These are phyloP conservation scores for Pichia exigua DNA, from an alignment of 805 yeast genomes.

Conservation along the genomic window DNA sequence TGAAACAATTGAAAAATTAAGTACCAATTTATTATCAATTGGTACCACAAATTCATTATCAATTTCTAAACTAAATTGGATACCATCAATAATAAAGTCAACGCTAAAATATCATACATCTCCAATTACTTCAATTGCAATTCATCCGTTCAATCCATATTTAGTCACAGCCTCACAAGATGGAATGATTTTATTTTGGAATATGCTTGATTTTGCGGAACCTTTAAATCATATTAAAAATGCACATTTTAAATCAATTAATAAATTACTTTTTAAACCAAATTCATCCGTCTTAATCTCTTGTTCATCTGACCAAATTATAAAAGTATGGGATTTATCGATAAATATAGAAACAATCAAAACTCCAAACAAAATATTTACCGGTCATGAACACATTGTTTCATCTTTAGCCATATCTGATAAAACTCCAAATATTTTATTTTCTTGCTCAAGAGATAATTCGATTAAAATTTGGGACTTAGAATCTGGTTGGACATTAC, in stretches of 20 bases:
- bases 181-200: slow-evolving; percentile 71
- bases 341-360: slow-evolving; percentile 4
- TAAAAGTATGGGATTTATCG: slow-evolving; percentile 64
- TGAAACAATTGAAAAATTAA: slow-evolving; percentile 9
- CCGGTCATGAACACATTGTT: slow-evolving; percentile 86
- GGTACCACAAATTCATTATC: background rate
- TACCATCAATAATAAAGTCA: slow-evolving; percentile 44
- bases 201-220: slow-evolving; percentile 46
- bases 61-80: slow-evolving; percentile 44
- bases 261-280: slow-evolving; percentile 50
- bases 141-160: slow-evolving; percentile 70
- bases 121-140: slow-evolving; percentile 51
- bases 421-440: slow-evolving; percentile 38
- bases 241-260: slow-evolving; percentile 73
- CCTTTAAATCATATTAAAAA: slow-evolving; percentile 51
- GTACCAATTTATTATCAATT: background rate
- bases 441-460: slow-evolving; percentile 59
- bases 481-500: slow-evolving; percentile 55
- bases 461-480: slow-evolving; percentile 61
- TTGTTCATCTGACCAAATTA: slow-evolving; percentile 42
- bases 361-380: slow-evolving; percentile 46
- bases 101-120: slow-evolving; percentile 49
- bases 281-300: slow-evolving; percentile 31
- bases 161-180: slow-evolving; percentile 62
- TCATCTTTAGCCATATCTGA: slow-evolving; percentile 52